Conservation (phyloP, 2,329 filamentous ascomycete species). For the Aureobasidium sp. region DNA sequence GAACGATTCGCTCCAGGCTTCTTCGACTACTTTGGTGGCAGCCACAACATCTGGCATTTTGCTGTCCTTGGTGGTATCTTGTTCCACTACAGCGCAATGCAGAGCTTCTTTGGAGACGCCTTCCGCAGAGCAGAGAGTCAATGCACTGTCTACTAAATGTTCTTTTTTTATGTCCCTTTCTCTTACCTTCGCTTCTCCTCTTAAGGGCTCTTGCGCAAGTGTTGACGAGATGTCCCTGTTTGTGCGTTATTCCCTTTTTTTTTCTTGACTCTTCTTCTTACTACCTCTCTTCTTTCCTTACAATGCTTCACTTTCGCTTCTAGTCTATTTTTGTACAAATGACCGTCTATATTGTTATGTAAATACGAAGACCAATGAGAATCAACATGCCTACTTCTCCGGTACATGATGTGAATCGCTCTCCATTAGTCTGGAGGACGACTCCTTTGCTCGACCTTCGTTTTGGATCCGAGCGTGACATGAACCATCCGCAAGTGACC, state of each 20-base stretch:
- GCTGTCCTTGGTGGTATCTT: constrained; percentile 90
- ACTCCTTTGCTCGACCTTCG: too few relatives aligned
- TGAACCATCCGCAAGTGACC: too few relatives aligned
- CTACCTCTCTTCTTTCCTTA: not conserved
- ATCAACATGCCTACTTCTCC: not conserved
- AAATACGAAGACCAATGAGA: constrained; percentile 3
- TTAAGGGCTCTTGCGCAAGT: constrained; percentile 15
- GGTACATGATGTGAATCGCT: not conserved
- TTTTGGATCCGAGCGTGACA: too few relatives aligned
- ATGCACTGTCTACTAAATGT: constrained; percentile 24
- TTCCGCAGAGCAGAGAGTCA: constrained; percentile 27
- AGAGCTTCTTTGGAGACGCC: constrained; percentile 70
- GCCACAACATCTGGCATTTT: constrained; percentile 96
- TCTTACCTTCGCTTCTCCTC: not conserved
- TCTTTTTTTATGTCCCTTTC: not conserved
- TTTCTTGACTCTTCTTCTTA: not conserved
- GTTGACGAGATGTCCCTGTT: constrained; percentile 15
- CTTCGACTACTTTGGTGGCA: constrained; percentile 92
- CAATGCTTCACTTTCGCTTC: not conserved
- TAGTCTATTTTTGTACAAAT: not conserved
- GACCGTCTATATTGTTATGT: not conserved
- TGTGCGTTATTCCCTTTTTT: not conserved
- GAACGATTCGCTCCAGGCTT: constrained; percentile 87
- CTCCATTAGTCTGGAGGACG: not conserved
- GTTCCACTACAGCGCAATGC: constrained; percentile 97